A percentile compares a stretch with the other conserved stretches of the same genome.
Conservation (phyloP, 1,284 basidiomycete genomes). For the Marasmius tenuissimus region DNA sequence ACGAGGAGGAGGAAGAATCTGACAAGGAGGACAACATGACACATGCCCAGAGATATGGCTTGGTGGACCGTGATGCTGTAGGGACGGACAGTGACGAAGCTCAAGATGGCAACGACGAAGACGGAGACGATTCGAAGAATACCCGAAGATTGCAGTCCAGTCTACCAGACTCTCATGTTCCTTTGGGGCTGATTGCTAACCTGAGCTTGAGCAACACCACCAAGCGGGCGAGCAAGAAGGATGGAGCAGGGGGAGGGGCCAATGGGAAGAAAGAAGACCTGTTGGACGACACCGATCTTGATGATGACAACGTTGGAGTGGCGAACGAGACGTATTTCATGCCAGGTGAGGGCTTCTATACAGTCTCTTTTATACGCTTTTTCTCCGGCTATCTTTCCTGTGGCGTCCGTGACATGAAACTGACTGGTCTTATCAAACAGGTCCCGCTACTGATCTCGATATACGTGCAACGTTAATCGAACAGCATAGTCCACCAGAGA, state of each 20-base stretch:
- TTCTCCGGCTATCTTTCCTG: constrained; percentile 4
- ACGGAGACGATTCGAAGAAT: constrained; percentile 23
- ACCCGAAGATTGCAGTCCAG: constrained; percentile 35
- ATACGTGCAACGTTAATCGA: constrained; percentile 76
- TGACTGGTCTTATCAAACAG: constrained; percentile 26
- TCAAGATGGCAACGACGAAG: constrained; percentile 22
- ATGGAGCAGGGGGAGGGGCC: constrained; percentile 33
- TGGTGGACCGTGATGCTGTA: constrained; percentile 8
- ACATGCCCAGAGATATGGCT: constrained; percentile 11
- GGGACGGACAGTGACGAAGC: constrained; percentile 11
- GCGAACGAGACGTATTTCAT: constrained; percentile 83
- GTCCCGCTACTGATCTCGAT: constrained; percentile 68
- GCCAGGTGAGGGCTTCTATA: constrained; percentile 49
- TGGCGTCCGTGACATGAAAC: no score
- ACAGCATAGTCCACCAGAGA: constrained; percentile 79
- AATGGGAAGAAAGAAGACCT: constrained; percentile 39
- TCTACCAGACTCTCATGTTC: constrained; percentile 67
- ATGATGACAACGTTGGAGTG: constrained; percentile 73
- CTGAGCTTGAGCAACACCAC: constrained; percentile 59
- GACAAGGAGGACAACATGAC: constrained; percentile 25
- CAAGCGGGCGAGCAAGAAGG: constrained; percentile 33
- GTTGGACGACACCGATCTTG: constrained; percentile 18
- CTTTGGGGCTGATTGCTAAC: constrained; percentile 71
- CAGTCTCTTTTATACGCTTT: neutral
- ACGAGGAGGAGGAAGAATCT: constrained; percentile 25